Evolutionary conservation across 345 rosid species (phyloP), one percentile per base, ranked within the genome.

Genomic region (Brassica nigra): DNA sequence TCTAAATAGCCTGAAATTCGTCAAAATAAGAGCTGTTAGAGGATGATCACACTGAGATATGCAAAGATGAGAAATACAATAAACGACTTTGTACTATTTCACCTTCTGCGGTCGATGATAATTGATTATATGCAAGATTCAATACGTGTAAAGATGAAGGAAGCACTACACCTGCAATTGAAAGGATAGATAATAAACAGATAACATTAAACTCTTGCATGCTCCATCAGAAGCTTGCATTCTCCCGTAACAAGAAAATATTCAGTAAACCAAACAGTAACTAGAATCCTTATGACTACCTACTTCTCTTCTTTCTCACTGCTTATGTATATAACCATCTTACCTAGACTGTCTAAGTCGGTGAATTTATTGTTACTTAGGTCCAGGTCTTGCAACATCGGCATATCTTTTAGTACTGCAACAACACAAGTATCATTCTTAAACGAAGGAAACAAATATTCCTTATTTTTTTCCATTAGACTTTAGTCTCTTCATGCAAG

Each of bases 111-210:
- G 3, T 54, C 9, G 23, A 16, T 5, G 62, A 63, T 70, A 74
- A 30, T 4, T 31, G 27, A 65, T 74, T 74, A 0, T 14, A 0
- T 2, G 52, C 3, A 14, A 74, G 78, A 49, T 64, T 14, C 63
- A 74, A 11, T 4, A 74, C 64, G 52, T 44, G 70, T 31, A 74
- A 74, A 29, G 47, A 47, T 6, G 62, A 6, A 11, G 62, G 77
- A 30, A 63, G 6, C 20, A 52, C 31, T 15, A 2, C 12, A 31
- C 70, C 77, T 63, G 70, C 44, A 36, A 7, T 58, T 29, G n/a
- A 33, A 68, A 68, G 12, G n/a, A 68, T 27, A 52, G 18, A 52
- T 42, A 10, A 42, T 42, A 42, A 42, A 42, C 3, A 42, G 9
- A 42, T 42, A 37, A 8, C 37, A 34, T 34, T 7, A 34, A 34